Base-by-base conservation (phyloP, 805 yeast species). In the Wickerhamomyces subpelliculosus region DNA sequence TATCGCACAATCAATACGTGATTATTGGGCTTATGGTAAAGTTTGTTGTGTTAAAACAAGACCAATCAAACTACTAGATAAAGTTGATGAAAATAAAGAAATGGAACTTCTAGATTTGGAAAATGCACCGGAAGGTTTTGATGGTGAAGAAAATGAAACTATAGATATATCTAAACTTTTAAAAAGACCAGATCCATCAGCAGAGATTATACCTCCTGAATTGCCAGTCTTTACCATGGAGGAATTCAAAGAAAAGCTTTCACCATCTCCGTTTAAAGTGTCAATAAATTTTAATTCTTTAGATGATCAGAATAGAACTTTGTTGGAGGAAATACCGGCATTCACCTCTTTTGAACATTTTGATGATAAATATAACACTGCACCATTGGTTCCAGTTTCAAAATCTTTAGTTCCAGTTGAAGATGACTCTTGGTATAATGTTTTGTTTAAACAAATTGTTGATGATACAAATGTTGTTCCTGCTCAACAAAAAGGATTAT, bases 11-110 rank as follows among this genome's bases (percentile, higher is more conserved):
- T 83, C 88, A 0, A 73, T 90, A 2, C 60, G 65, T 52, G 94
- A 85, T 43, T 87, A 78, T 55, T 86, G 95, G 94, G 65, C 52
- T 1, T 75, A 72, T 47, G 96, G 96, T 0, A 78, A 77, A 52
- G 73, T 72, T 17, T 70, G 75, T 45, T 80, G 95, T 51, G 63
- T 86, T 12, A 75, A 70, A 42, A 59, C 73, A 36, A 72, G 65
- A 46, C 68, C 72, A 4, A 68, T 78, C 10, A 45, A 47, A 23
- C 48, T 52, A 27, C 36, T 67, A 17, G 49, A 48, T 8, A 41
- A 34, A 20, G 43, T 31, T 21, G 48, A 42, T 17, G 43, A 36
- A 19, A 38, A 28, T 12, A 42, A 27, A 3, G 45, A 43, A 2
- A 39, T 35, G 19, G 46, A 31, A 19, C 44, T 44, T 5, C 38